Percentiles rank a stretch among this genome's conserved stretches.
Evolutionary conservation across 345 rosid genomes (phyloP).

Genomic region (Acer campestre): DNA sequence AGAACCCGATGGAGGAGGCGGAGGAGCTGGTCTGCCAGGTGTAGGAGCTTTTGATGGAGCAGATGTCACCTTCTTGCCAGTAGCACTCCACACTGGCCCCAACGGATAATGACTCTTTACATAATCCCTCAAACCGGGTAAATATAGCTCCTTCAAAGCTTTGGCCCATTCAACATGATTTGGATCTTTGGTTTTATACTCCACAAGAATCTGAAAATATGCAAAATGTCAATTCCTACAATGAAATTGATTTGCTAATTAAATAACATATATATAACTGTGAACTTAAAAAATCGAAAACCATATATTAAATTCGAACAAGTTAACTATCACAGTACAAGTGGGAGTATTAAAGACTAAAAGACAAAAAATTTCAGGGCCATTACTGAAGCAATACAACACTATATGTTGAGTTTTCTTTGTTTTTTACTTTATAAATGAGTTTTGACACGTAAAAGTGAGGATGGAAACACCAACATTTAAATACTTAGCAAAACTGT

Average conservation of each 20-base stretch:
- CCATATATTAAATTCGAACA: neutral
- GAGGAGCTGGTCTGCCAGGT: constrained; percentile 74
- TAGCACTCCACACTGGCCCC: constrained; percentile 90
- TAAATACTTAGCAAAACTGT: neutral
- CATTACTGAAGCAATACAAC: neutral
- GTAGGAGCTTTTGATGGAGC: constrained; percentile 60
- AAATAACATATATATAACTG: neutral
- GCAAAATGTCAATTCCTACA: constrained; percentile 21
- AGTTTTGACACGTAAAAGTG: neutral
- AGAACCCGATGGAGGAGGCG: constrained; percentile 86
- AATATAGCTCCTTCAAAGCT: constrained; percentile 89
- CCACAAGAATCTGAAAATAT: constrained; percentile 73
- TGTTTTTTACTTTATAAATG: neutral
- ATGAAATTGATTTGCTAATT: neutral
- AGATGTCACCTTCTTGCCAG: constrained; percentile 50
- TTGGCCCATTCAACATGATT: constrained; percentile 98
- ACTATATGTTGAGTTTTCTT: neutral
- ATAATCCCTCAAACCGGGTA: constrained; percentile 88
- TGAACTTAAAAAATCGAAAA: neutral
- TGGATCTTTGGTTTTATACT: constrained; percentile 78
- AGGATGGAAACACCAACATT: constrained; percentile 1
- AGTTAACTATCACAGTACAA: neutral
- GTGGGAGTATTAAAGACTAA: neutral
- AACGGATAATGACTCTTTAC: constrained; percentile 84
- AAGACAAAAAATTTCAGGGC: neutral